Conservation (phyloP, 2,329 filamentous ascomycete species). For the Madurella mycetomatis region DNA sequence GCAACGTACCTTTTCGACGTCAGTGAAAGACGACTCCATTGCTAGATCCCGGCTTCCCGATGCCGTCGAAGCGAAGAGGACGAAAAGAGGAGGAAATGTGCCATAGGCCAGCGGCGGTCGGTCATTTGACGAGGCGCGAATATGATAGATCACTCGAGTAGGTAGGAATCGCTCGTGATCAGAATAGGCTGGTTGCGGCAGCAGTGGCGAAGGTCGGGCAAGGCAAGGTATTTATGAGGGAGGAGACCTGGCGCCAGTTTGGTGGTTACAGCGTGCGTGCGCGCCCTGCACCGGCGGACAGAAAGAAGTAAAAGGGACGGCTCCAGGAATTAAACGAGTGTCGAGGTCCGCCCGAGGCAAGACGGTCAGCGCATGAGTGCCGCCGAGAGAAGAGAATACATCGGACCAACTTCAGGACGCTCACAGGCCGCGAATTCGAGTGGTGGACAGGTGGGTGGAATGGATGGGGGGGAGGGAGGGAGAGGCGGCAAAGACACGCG, state of each 20-base stretch:
- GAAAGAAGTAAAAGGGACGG: slow-evolving; percentile 4
- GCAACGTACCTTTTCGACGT: slow-evolving; percentile 49
- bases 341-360: slow-evolving; percentile 17
- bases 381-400: slow-evolving; percentile 21
- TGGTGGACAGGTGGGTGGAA: slow-evolving; percentile 25
- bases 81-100: slow-evolving; percentile 20
- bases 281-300: slow-evolving; percentile 13
- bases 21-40: slow-evolving; percentile 46
- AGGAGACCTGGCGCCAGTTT: neutral
- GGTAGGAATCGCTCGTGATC: slow-evolving; percentile 22
- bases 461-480: slow-evolving; percentile 18
- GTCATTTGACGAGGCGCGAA: slow-evolving; percentile 25
- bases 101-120: slow-evolving; percentile 16
- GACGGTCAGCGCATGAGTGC: slow-evolving; percentile 22
- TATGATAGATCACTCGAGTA: slow-evolving; percentile 17
- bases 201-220: slow-evolving; percentile 23
- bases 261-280: slow-evolving; percentile 12
- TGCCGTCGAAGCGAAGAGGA: slow-evolving; percentile 16
- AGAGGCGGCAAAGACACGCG: slow-evolving; percentile 29
- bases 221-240: slow-evolving; percentile 9
- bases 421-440: slow-evolving; percentile 22
- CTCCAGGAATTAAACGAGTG: slow-evolving; percentile 21
- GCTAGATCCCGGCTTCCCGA: slow-evolving; percentile 20
- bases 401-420: slow-evolving; percentile 24
- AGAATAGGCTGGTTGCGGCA: slow-evolving; percentile 14